Percentiles rank a stretch among this genome's conserved stretches.
Evolutionary conservation across 2,329 filamentous ascomycete genomes (phyloP).

Genomic region (Stagonosporopsis rhizophila): DNA sequence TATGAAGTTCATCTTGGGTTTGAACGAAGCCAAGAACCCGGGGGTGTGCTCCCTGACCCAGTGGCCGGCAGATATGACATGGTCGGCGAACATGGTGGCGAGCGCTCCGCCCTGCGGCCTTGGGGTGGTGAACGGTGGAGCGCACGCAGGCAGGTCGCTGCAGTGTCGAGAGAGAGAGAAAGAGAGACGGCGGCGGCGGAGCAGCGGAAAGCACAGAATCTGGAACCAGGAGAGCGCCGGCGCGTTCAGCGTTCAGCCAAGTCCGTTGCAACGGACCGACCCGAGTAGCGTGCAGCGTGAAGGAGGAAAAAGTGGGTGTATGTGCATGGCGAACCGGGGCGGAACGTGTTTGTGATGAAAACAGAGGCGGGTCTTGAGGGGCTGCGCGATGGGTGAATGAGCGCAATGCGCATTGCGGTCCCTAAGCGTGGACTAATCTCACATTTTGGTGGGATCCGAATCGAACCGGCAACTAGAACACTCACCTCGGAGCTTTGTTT

Average conservation of each 20-base stretch:
- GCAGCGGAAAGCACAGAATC: background rate
- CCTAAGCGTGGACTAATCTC: slow-evolving; percentile 2
- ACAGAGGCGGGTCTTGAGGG: background rate
- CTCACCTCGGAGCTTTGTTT: slow-evolving; percentile 15
- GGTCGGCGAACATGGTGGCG: slow-evolving; percentile 38
- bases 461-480: background rate
- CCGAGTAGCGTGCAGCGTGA: slow-evolving; percentile 20
- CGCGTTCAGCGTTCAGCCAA: slow-evolving; percentile 4
- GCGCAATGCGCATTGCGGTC: background rate
- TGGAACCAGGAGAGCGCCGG: slow-evolving; percentile 5
- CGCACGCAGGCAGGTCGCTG: background rate
- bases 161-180: background rate
- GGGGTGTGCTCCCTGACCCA: slow-evolving; percentile 42
- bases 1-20: slow-evolving; percentile 81
- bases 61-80: slow-evolving; percentile 37
- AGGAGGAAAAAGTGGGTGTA: slow-evolving; percentile 1
- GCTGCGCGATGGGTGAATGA: slow-evolving; percentile 6
- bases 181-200: background rate
- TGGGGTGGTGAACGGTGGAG: background rate
- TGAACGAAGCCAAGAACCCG: slow-evolving; percentile 26
- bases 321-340: slow-evolving; percentile 8
- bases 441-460: slow-evolving; percentile 11
- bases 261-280: slow-evolving; percentile 19
- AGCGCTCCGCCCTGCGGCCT: slow-evolving; percentile 7
- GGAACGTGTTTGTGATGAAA: background rate